Evolutionary conservation across 2,329 filamentous ascomycete genomes (phyloP).

Genomic region (Gnomoniopsis sp.): DNA sequence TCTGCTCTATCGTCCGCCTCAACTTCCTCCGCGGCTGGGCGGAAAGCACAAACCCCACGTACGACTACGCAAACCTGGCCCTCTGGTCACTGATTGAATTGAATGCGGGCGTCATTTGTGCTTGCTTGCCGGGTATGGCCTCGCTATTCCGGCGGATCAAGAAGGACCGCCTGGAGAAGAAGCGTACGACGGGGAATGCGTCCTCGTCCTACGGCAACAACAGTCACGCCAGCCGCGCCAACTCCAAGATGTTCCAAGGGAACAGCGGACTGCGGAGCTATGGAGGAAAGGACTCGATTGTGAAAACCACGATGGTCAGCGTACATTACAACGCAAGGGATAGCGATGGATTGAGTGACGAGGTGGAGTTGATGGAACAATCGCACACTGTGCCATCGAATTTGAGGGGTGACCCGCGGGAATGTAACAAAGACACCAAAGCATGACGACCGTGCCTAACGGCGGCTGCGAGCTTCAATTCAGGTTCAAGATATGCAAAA

Average conservation of each 20-base stretch:
- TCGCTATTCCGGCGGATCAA: slow-evolving; percentile 24
- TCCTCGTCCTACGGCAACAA: slow-evolving; percentile 5
- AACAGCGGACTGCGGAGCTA: slow-evolving; percentile 5
- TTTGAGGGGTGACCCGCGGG: neutral
- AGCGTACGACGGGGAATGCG: slow-evolving; percentile 12
- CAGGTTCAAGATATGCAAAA: neutral
- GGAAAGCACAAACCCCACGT: slow-evolving; percentile 35
- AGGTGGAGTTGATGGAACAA: slow-evolving; percentile 16
- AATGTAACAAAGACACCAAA: neutral
- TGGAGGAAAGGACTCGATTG: slow-evolving; percentile 5
- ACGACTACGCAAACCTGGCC: slow-evolving; percentile 38
- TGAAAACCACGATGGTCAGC: slow-evolving; percentile 17
- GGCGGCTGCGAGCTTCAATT: neutral
- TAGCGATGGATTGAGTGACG: slow-evolving; percentile 13
- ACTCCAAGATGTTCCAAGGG: slow-evolving; percentile 3
- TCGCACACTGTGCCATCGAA: neutral
- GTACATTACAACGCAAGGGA: slow-evolving; percentile 11
- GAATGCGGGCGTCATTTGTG: slow-evolving; percentile 38
- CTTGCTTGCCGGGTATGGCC: slow-evolving; percentile 37
- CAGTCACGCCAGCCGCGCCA: slow-evolving; percentile 3
- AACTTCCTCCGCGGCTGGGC: slow-evolving; percentile 31
- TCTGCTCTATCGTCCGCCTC: slow-evolving; percentile 34
- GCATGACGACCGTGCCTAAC: neutral
- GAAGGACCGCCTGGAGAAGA: slow-evolving; percentile 20
- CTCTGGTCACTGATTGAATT: slow-evolving; percentile 43